phyloP scores from a whole-genome alignment of 2,329 filamentous ascomycete species.

The Sarocladiaceae sp. region DNA sequence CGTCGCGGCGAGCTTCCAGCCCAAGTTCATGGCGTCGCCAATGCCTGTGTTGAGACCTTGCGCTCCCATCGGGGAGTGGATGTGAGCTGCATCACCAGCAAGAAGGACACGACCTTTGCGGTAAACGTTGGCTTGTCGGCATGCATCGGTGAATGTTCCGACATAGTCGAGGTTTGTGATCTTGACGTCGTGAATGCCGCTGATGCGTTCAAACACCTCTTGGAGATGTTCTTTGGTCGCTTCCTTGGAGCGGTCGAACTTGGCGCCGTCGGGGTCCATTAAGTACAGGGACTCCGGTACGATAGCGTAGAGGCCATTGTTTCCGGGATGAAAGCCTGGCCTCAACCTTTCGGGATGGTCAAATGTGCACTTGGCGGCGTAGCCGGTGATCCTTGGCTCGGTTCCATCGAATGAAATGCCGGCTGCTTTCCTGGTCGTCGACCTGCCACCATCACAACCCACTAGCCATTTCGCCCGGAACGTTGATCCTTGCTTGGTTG shows the following conservation, averaged over 20 bases:
- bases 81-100: conserved; percentile 28
- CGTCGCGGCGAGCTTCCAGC: conserved; percentile 36
- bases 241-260: conserved; percentile 15
- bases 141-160: conserved; percentile 19
- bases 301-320: conserved; percentile 23
- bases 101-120: conserved; percentile 25
- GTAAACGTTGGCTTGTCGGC: conserved; percentile 19
- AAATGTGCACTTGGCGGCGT: conserved; percentile 26
- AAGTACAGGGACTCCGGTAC: conserved; percentile 14
- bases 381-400: conserved; percentile 30
- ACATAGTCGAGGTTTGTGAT: conserved; percentile 21
- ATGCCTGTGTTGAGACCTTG: conserved; percentile 30
- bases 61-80: conserved; percentile 30
- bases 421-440: conserved; percentile 30
- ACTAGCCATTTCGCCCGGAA: conserved; percentile 31
- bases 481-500: conserved; percentile 14
- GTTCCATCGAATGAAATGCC: conserved; percentile 32
- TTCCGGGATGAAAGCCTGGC: conserved; percentile 20
- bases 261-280: conserved; percentile 19
- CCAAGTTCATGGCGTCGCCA: conserved; percentile 35
- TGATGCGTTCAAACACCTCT: conserved; percentile 16
- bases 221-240: conserved; percentile 18
- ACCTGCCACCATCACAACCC: conserved; percentile 38
- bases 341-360: conserved; percentile 24
- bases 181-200: conserved; percentile 17